phyloP scores from a whole-genome alignment of 345 rosid genomes.

The Eucalyptus cloeziana region DNA sequence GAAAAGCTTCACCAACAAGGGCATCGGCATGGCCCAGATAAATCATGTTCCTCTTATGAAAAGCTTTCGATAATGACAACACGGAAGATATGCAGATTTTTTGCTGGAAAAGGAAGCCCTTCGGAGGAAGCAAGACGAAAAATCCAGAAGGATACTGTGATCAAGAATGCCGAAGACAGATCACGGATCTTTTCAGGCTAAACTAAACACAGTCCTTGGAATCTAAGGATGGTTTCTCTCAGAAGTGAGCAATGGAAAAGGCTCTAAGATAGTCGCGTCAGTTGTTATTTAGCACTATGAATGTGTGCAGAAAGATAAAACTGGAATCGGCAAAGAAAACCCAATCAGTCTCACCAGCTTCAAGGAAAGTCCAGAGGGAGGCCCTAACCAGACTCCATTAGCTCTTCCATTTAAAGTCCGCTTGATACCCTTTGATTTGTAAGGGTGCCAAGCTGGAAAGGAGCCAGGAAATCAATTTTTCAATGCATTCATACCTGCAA shows the following conservation, averaged over 20 bases:
- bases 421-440: background rate
- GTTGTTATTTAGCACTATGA: background rate
- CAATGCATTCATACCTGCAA: background rate
- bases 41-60: too few relatives aligned
- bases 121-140: background rate
- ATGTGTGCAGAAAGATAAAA: background rate
- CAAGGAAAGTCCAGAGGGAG: rapidly evolving
- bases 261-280: background rate
- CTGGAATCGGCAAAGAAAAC: background rate
- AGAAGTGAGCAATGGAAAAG: rapidly evolving
- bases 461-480: background rate
- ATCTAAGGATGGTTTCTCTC: background rate
- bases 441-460: background rate
- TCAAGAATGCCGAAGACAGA: background rate
- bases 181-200: background rate
- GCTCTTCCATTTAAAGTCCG: background rate
- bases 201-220: background rate
- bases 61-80: too few relatives aligned
- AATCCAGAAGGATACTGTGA: rapidly evolving
- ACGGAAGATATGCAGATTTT: background rate
- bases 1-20: too few relatives aligned
- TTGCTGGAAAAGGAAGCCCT: background rate
- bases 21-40: too few relatives aligned
- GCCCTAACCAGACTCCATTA: background rate
- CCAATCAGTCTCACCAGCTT: background rate